Percentiles rank a stretch among this genome's conserved stretches.
phyloP scores from a whole-genome alignment of 192 early-diverging fungal genomes.

The Chytriomyces sp. region DNA sequence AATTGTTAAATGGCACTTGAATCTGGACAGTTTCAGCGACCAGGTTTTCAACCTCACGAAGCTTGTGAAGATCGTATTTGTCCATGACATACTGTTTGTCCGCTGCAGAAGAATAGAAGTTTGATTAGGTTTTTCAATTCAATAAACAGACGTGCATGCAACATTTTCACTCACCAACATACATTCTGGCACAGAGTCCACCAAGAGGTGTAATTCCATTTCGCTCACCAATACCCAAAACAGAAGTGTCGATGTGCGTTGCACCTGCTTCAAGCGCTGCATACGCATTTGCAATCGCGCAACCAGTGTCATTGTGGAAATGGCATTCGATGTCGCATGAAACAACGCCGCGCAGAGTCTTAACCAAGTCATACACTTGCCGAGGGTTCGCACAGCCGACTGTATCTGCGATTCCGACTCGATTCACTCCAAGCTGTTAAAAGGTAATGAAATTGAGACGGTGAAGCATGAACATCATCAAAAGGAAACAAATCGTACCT shows the following conservation, averaged over 20 bases:
- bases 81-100: constrained; percentile 88
- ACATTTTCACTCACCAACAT: constrained; percentile 55
- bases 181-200: constrained; percentile 94
- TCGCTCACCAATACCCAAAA: constrained; percentile 97
- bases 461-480: not conserved
- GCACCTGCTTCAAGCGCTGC: constrained; percentile 96
- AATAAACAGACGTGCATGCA: no score
- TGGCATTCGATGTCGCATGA: constrained; percentile 99
- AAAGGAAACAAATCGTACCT: constrained; percentile 44
- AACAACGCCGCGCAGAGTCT: constrained; percentile 91
- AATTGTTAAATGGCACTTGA: constrained; percentile 99
- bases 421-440: constrained; percentile 85
- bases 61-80: constrained; percentile 93
- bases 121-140: no score
- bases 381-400: constrained; percentile 98
- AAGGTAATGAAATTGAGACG: not conserved
- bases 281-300: constrained; percentile 97
- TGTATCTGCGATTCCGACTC: constrained; percentile 98
- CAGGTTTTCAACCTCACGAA: constrained; percentile 95
- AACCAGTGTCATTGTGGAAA: constrained; percentile 99
- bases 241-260: constrained; percentile 97
- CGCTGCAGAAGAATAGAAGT: constrained; percentile 41
- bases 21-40: constrained; percentile 94
- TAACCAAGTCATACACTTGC: constrained; percentile 97
- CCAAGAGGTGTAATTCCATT: constrained; percentile 98